Conservation (phyloP, 352 stramenopile genomes). For the Chrysophaeum taylorii region DNA sequence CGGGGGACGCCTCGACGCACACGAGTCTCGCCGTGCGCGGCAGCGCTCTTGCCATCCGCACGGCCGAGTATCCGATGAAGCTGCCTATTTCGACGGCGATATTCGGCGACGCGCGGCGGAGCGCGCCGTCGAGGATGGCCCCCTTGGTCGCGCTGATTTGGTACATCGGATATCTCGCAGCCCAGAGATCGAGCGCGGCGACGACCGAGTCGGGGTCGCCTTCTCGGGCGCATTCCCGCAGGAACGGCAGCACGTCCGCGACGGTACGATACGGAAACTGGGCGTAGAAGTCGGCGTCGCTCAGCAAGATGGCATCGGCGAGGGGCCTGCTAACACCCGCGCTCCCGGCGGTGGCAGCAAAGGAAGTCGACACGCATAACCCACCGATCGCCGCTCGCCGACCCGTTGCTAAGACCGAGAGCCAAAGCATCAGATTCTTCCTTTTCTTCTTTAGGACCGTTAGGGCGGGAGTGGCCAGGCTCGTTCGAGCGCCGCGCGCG, state of each 20-base stretch:
- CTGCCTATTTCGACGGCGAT: not conserved
- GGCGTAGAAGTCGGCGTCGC: not conserved
- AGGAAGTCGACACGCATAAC: no score
- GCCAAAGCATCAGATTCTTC: no score
- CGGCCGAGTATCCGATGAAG: slow-evolving; percentile 5
- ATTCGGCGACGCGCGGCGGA: not conserved
- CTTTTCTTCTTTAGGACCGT: no score
- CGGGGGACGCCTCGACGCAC: not conserved
- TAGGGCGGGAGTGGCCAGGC: no score
- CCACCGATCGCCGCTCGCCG: no score
- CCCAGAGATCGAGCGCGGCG: not conserved
- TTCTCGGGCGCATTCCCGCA: not conserved
- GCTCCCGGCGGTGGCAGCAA: no score
- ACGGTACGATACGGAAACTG: not conserved
- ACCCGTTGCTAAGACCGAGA: no score
- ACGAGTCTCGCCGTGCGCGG: not conserved
- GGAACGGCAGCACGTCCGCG: not conserved
- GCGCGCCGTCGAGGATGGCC: not conserved
- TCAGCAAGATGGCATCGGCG: not conserved
- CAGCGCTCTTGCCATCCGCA: not conserved
- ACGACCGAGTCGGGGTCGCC: not conserved
- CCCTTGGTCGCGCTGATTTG: not conserved
- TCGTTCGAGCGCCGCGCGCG: no score
- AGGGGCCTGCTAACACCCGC: no score
- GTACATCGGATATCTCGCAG: slow-evolving; percentile 5